Conservation (phyloP, 192 early-diverging fungal genomes). For the Cladochytrium replicatum region DNA sequence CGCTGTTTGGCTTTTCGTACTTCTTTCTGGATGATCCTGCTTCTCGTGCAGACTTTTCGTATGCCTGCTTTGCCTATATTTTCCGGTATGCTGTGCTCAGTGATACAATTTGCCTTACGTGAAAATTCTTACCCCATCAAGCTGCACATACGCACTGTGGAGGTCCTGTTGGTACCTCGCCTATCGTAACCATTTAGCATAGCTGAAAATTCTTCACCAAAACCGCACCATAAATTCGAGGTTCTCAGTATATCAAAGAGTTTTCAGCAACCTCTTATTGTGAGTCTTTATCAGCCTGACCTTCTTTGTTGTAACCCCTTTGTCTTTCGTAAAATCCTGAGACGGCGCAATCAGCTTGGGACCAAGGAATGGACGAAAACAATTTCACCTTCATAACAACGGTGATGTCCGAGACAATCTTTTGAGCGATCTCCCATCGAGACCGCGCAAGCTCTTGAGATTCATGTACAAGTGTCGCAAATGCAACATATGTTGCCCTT, state of each 20-base stretch:
- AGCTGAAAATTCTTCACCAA: too few species aligned
- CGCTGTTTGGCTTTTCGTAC: conserved; percentile 40
- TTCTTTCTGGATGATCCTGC: conserved; percentile 23
- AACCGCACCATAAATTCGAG: not conserved
- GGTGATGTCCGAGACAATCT: conserved; percentile 19
- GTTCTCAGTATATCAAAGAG: not conserved
- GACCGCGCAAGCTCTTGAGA: conserved; percentile 24
- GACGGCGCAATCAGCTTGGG: not conserved
- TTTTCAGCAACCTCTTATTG: too few species aligned
- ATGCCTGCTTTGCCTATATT: conserved; percentile 20
- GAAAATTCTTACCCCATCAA: conserved; percentile 21
- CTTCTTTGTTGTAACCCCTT: too few species aligned
- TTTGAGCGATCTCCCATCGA: conserved; percentile 15
- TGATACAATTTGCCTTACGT: not conserved
- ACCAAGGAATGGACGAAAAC: conserved; percentile 19
- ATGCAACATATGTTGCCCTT: conserved; percentile 25
- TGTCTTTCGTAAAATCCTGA: conserved; percentile 18
- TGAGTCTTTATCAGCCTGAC: too few species aligned
- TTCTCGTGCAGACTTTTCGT: conserved; percentile 38
- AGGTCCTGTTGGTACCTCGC: conserved; percentile 35
- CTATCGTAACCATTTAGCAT: too few species aligned
- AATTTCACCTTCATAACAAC: conserved; percentile 27
- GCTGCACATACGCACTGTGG: conserved; percentile 29
- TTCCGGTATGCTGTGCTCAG: too few species aligned
- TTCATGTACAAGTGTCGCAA: conserved; percentile 23